A percentile compares a stretch with the other conserved stretches of the same genome.
These are phyloP conservation scores for Beta lomatogona DNA, from an alignment of 179 eudicot species.

Conservation along the genomic window DNA sequence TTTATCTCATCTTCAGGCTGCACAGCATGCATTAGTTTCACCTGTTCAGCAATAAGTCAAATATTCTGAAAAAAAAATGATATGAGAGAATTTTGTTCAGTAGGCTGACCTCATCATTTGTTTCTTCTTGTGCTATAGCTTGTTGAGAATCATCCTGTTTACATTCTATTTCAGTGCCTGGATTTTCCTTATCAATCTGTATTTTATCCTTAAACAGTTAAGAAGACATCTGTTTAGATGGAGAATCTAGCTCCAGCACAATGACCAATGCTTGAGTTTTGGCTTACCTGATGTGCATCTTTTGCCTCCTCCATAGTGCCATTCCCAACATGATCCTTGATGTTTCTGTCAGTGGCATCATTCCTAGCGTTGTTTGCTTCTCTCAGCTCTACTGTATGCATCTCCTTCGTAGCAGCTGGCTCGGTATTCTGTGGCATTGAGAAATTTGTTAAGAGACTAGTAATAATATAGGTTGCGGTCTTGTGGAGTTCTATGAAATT, in stretches of 20 bases:
- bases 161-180: not conserved
- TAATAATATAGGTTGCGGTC: not conserved
- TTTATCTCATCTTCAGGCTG: conserved; percentile 11
- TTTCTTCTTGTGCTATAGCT: not conserved
- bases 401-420: not conserved
- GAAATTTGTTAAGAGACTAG: not conserved
- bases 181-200: not conserved
- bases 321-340: not conserved
- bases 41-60: conserved; percentile 12
- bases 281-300: conserved; percentile 7
- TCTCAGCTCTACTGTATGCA: not conserved
- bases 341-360: not conserved
- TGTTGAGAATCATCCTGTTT: not conserved
- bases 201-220: not conserved
- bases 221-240: not conserved
- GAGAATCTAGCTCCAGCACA: not conserved
- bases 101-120: conserved; percentile 13
- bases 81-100: not conserved
- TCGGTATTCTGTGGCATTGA: not conserved
- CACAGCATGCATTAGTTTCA: not conserved
- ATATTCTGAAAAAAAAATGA: not conserved
- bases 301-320: not conserved
- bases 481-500: no score
- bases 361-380: not conserved
- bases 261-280: not conserved